These are phyloP conservation scores for Millerozyma acaciae DNA, from an alignment of 805 yeast genomes.

Conservation along the genomic window DNA sequence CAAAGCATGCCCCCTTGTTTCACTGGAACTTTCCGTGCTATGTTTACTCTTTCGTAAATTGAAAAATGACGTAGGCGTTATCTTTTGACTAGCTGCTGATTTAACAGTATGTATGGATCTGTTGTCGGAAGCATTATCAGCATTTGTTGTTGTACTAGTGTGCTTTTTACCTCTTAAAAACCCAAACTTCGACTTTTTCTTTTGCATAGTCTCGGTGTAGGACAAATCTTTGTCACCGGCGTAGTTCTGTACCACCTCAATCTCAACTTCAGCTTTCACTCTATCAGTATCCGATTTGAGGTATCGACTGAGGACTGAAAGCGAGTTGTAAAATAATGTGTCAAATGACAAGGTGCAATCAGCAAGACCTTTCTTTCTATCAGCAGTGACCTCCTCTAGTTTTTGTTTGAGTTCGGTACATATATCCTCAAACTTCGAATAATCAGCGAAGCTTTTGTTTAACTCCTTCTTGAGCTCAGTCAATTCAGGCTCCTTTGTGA, in stretches of 20 bases:
- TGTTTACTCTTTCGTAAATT: constrained; percentile 34
- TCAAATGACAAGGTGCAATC: constrained; percentile 50
- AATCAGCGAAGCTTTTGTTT: constrained; percentile 35
- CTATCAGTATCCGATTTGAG: constrained; percentile 70
- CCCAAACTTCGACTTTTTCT: constrained; percentile 57
- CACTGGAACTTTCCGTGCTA: constrained; percentile 17
- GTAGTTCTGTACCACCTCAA: constrained; percentile 83
- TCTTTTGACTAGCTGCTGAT: constrained; percentile 25
- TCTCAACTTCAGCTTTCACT: constrained; percentile 76
- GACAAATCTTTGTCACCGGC: constrained; percentile 73
- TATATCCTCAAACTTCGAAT: constrained; percentile 35
- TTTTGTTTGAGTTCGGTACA: constrained; percentile 49
- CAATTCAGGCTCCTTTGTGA: constrained; percentile 54
- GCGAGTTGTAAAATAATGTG: constrained; percentile 48
- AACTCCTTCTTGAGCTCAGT: constrained; percentile 52
- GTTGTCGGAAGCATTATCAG: constrained; percentile 19
- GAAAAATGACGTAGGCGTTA: constrained; percentile 32
- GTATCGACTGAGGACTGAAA: constrained; percentile 55
- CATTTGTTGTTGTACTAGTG: constrained; percentile 4
- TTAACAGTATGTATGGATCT: constrained; percentile 34
- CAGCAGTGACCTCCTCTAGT: constrained; percentile 40
- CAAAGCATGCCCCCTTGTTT: constrained; percentile 45
- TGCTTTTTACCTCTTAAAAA: constrained; percentile 38
- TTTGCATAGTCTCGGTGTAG: constrained; percentile 46
- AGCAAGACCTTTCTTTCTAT: constrained; percentile 30